Base-by-base conservation (phyloP, 2,329 filamentous ascomycete genomes). In the Plectosphaerella sp. region DNA sequence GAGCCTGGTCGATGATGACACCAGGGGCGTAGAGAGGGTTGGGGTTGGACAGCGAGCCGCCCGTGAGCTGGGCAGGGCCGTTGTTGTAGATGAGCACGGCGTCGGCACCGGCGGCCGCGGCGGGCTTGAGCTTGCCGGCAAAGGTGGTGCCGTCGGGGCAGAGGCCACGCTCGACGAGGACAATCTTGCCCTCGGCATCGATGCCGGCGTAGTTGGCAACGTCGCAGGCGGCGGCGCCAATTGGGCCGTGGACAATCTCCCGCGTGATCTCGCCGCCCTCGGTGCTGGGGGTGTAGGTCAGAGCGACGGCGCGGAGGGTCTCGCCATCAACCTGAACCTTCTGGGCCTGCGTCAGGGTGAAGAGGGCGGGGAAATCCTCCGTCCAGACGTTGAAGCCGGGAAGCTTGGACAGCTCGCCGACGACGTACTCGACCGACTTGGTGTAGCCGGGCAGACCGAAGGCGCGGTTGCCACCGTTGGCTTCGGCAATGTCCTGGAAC, bases 361-460 rank as follows among this genome's bases (percentile, higher is more conserved):
- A 67, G 6, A 63, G 56, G 0, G 61, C 64, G 1, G 63, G 59
- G 5, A 66, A 64, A 11, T 66, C 63, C 45, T 66, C 60, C 37
- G 64, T 66, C 62, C 63, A 65, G 2, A 56, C 52, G 12, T 54
- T 61, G 49, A 62, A 62, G 6, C 62, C 62, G 15, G 60, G 53
- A n/a, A 64, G 56, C 8, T 59, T 61, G 2, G 59, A 64, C 11
- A 64, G 50, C n/a, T 64, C 60, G 20, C 52, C 51, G 47, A 60
- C 64, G 36, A 67, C 62, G 35, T 52, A 66, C 39, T 71, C 68
- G 0, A 62, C 58, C 1, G 68, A 70, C 33, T 66, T 76, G 9
- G 48, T 57, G n/a, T 66, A 67, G 14, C 82, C 82, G 1, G 80
- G 78, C 10, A 78, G 67, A 14, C 82, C 82, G 53, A 82, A 84